Conservation (phyloP, 176 grass and related monocot genomes). For the Alopecurus myosuroides region DNA sequence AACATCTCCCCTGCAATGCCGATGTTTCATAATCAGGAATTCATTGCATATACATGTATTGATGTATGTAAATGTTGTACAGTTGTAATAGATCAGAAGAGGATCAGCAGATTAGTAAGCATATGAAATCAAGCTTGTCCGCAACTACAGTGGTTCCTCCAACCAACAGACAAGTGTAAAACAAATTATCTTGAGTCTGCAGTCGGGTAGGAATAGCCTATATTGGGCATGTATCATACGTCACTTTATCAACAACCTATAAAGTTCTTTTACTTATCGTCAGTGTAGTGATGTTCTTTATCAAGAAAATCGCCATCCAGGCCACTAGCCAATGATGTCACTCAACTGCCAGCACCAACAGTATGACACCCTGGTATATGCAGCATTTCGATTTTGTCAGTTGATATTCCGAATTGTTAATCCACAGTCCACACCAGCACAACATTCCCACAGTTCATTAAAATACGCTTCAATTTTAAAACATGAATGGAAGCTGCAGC, state of each 20-base stretch:
- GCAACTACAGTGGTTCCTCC: neutral
- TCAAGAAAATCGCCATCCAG: neutral
- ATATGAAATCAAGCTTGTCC: neutral
- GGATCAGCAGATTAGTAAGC: neutral
- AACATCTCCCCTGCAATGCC: slow-evolving; percentile 73
- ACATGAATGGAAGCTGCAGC: neutral
- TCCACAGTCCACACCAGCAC: neutral
- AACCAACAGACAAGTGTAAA: neutral
- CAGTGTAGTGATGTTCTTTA: neutral
- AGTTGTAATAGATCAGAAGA: neutral
- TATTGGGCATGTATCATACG: neutral
- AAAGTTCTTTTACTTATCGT: neutral
- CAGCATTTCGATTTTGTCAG: neutral
- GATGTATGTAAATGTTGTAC: neutral
- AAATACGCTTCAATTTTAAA: neutral
- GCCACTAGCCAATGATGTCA: neutral
- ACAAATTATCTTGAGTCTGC: neutral
- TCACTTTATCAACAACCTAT: neutral
- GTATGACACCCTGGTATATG: neutral
- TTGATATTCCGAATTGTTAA: neutral
- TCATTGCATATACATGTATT: neutral
- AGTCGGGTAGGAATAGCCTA: neutral
- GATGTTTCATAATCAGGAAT: slow-evolving; percentile 9
- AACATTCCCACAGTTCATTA: neutral
- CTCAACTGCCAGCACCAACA: neutral